Conservation (phyloP, 345 rosid genomes). For the Acer saccharum region DNA sequence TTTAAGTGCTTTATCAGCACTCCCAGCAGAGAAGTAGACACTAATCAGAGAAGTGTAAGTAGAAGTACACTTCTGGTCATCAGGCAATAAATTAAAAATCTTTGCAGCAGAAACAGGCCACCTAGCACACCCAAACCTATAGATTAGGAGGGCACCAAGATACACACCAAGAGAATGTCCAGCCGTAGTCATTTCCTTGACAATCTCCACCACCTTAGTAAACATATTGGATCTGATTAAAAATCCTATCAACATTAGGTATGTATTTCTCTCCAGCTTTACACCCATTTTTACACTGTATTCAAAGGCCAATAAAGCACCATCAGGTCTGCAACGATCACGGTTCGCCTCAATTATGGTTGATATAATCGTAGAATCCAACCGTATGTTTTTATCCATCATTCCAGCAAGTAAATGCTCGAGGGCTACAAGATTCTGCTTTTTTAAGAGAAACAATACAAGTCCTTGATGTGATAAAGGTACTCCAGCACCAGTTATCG, state of each 20-base stretch:
- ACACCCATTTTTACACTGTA: constrained; percentile 55
- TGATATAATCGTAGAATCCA: constrained; percentile 55
- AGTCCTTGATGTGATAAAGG: constrained; percentile 47
- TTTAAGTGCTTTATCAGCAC: constrained; percentile 68
- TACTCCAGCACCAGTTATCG: constrained; percentile 23
- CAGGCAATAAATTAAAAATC: constrained; percentile 61
- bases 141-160: constrained; percentile 62
- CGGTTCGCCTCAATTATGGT: constrained; percentile 50
- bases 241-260: constrained; percentile 59
- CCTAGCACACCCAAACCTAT: constrained; percentile 71
- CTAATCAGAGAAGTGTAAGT: constrained; percentile 70
- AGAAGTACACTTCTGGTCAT: constrained; percentile 59
- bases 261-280: constrained; percentile 51
- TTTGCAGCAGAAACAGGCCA: constrained; percentile 66
- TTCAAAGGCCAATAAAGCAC: constrained; percentile 65
- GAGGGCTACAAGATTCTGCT: constrained; percentile 59
- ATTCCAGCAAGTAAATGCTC: constrained; percentile 52
- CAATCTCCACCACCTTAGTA: constrained; percentile 46
- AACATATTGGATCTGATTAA: constrained; percentile 49
- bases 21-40: constrained; percentile 73
- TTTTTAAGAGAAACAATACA: constrained; percentile 56
- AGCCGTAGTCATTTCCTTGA: constrained; percentile 51
- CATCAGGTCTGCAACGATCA: constrained; percentile 39
- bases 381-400: constrained; percentile 34
- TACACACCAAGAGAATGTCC: constrained; percentile 63